Evolutionary conservation across 1,139 yeast genomes (phyloP).

Genomic region (Kluyveromyces marxianus): DNA sequence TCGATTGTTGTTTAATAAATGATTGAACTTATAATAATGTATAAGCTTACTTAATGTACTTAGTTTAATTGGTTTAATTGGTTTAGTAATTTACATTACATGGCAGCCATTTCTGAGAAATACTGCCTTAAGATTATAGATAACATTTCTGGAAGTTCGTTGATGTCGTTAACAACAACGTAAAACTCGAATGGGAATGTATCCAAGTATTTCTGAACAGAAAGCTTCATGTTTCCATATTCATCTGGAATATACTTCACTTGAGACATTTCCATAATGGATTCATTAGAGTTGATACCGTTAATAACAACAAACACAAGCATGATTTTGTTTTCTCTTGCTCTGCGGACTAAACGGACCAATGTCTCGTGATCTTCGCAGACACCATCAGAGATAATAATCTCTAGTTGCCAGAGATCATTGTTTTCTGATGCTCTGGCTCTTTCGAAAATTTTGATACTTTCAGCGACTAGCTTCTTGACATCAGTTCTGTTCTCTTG

Average conservation of each 20-base stretch:
- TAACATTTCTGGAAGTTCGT: constrained; percentile 86
- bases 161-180: constrained; percentile 83
- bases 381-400: constrained; percentile 90
- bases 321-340: constrained; percentile 90
- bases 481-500: constrained; percentile 85
- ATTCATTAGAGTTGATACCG: constrained; percentile 75
- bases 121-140: constrained; percentile 86
- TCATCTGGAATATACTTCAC: constrained; percentile 68
- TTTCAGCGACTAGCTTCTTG: constrained; percentile 58
- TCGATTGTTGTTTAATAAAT: no score
- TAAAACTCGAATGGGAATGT: constrained; percentile 95
- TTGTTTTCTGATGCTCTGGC: constrained; percentile 50
- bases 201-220: constrained; percentile 81
- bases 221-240: constrained; percentile 64
- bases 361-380: constrained; percentile 89
- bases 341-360: constrained; percentile 77
- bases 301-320: constrained; percentile 91
- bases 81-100: constrained; percentile 4
- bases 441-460: constrained; percentile 62
- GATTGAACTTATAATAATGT: no score
- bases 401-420: constrained; percentile 90
- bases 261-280: constrained; percentile 92
- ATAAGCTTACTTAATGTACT: constrained; percentile 5
- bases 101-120: constrained; percentile 60
- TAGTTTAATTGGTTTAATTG: background rate